Evolutionary conservation across 2,329 filamentous ascomycete genomes (phyloP).

Genomic region (Cryoendolithus antarcticus): DNA sequence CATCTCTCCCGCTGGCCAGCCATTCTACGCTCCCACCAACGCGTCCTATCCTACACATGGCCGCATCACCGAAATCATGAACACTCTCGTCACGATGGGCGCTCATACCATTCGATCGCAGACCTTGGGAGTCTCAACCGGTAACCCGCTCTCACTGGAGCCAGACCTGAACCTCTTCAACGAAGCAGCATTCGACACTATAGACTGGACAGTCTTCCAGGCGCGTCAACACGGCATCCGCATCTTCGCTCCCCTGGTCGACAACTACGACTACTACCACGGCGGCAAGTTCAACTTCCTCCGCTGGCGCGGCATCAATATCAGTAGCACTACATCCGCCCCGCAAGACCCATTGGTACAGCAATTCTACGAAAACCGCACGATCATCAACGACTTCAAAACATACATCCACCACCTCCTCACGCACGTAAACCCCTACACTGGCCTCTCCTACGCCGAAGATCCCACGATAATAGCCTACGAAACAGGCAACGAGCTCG

Average conservation of each 20-base stretch:
- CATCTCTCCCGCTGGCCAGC: constrained; percentile 29
- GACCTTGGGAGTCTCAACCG: constrained; percentile 35
- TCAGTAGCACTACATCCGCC: constrained; percentile 24
- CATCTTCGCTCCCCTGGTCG: constrained; percentile 34
- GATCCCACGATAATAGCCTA: constrained; percentile 40
- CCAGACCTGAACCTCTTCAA: constrained; percentile 30
- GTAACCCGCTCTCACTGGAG: constrained; percentile 36
- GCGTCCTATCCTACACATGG: constrained; percentile 37
- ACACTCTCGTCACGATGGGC: constrained; percentile 32
- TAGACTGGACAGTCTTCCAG: constrained; percentile 38
- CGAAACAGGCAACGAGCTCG: constrained; percentile 39
- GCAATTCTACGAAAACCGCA: constrained; percentile 36
- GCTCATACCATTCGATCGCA: constrained; percentile 35
- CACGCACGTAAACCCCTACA: constrained; percentile 36
- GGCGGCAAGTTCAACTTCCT: constrained; percentile 39
- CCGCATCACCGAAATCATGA: constrained; percentile 36
- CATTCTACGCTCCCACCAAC: constrained; percentile 33
- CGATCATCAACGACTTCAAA: constrained; percentile 34
- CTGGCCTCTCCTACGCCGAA: constrained; percentile 34
- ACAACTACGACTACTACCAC: constrained; percentile 41
- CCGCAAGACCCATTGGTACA: constrained; percentile 28
- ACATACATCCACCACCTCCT: constrained; percentile 33
- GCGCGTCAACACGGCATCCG: constrained; percentile 34
- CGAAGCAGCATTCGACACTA: constrained; percentile 32
- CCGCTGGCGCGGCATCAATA: constrained; percentile 34